Base-by-base conservation (phyloP, 257 asterid genomes). In the Rubia yunnanensis region DNA sequence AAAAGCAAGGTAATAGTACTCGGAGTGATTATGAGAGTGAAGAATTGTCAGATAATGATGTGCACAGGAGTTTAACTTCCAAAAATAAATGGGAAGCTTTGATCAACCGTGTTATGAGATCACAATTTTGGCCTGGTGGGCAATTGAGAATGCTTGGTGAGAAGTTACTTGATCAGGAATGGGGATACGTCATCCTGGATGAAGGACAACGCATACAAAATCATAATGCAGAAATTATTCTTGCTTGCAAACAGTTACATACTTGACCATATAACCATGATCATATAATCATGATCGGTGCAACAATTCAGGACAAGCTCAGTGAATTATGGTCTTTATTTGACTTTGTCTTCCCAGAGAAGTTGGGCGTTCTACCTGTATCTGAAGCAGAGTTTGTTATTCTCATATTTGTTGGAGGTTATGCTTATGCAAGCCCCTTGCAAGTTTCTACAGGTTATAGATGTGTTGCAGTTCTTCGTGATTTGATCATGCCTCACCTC, bases 391-490 rank as follows among this genome's bases (percentile, higher is more conserved):
- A 92, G 74, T 92, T 92, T 71, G 92, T 97, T 11, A 96, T 85
- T 78, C 98, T 97, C 48, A 92, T 92, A 80, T 85, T 97, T 64
- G 95, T 92, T 72, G 98, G 98, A 66, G 98, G 98, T 52, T 92
- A 92, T 77, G 96, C 97, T 63, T 89, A 94, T 80, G 99, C 99
- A 58, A 79, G 89, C 27, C 97, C 99, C 9, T 78, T 94, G 76
- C 99, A 94, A 83, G 99, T 94, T 66, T 94, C 99, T 74, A 94
- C 97, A 41, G 97, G 97, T 66, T 94, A 89, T 90, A 87, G 99
- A 80, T 94, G 99, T 76, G 97, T 97, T 60, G 97, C 88, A 39
- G 95, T 90, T 62, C 81, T 90, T 69, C 99, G 99, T 72, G 99
- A 94, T 80, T 70, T 94, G 79, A 84, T 94, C 83, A 90, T 94